Evolutionary conservation across 129 eudicot genomes (phyloP), one percentile per base, ranked within the genome.

Genomic region (Erigeron canadensis): DNA sequence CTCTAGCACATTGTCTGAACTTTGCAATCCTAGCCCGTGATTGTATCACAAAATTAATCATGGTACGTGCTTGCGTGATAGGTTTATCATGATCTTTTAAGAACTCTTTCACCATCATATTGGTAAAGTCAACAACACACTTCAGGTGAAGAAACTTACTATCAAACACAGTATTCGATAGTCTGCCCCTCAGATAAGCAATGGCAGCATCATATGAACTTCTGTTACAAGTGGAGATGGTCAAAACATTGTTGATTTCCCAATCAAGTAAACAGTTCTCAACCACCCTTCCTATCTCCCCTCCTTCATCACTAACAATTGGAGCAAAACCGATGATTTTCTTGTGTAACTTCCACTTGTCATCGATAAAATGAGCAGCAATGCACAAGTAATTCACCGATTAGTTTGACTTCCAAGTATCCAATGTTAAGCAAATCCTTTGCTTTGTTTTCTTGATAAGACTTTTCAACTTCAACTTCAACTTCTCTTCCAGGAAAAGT

Each of bases 351-450:
- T 53, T 7, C 73, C 74, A 53, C 6, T 17, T 10, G 1, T 69
- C 16, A 69, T 69, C 63, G 1, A 69, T 53, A 53, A 53, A 69
- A 53, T 69, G 63, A 69, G 50, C 74, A 53, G 63, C 53, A 17
- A 69, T 39, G 38, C 63, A 53, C 16, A 69, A 53, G 63, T 69
- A 69, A 9, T 53, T 53, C 63, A 53, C 74, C 3, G 51, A 53
- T 11, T 53, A 19, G 11, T 38, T 69, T 0, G 63, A 53, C 2
- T 4, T 69, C 63, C 74, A 69, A 5, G 18, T 53, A 51, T 69
- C 17, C 63, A 69, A 69, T 15, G 65, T 54, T 70, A 70, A 40
- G 15, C 65, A 70, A 70, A 70, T 54, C 41, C 22, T 70, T 41
- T 18, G 53, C 1, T 55, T 42, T 40, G 65, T 70, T 70, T 2